phyloP scores from a whole-genome alignment of 805 yeast species.

The Candida pini region DNA sequence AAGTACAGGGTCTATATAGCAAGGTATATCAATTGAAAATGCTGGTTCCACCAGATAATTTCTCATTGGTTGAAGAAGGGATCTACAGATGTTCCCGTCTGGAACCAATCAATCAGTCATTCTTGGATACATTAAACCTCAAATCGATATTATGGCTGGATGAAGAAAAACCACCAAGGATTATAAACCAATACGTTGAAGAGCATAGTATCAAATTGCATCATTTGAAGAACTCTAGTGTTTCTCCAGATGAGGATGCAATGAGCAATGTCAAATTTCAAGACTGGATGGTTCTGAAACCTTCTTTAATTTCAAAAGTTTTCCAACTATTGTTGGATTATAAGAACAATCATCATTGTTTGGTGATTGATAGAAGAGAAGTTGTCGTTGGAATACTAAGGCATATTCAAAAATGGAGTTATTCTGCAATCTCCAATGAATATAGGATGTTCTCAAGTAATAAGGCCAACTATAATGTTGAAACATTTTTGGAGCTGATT shows the following conservation, averaged over 20 bases:
- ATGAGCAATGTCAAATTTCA: slow-evolving; percentile 20
- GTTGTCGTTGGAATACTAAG: slow-evolving; percentile 78
- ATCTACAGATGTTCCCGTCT: slow-evolving; percentile 76
- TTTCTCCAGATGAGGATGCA: slow-evolving; percentile 22
- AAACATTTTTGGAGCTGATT: slow-evolving; percentile 73
- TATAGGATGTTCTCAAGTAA: slow-evolving; percentile 69
- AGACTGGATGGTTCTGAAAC: slow-evolving; percentile 75
- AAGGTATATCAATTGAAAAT: too few species aligned
- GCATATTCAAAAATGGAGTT: slow-evolving; percentile 83
- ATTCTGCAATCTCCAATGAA: slow-evolving; percentile 77
- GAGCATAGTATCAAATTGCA: slow-evolving; percentile 48
- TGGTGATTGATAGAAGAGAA: slow-evolving; percentile 75
- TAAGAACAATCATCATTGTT: slow-evolving; percentile 54
- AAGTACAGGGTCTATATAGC: too few species aligned
- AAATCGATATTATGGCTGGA: slow-evolving; percentile 69
- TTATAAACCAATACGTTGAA: slow-evolving; percentile 60
- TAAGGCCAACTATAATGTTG: slow-evolving; percentile 72
- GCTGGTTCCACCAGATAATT: slow-evolving; percentile 91
- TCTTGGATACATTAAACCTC: slow-evolving; percentile 66
- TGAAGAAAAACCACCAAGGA: slow-evolving; percentile 78
- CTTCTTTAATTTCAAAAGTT: slow-evolving; percentile 56
- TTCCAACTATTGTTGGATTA: slow-evolving; percentile 60
- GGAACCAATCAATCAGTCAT: slow-evolving; percentile 71
- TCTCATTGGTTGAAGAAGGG: slow-evolving; percentile 86
- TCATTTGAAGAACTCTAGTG: slow-evolving; percentile 30